A percentile compares a stretch with the other conserved stretches of the same genome.
phyloP scores from a whole-genome alignment of 148 eudicot genomes.

The Camellia japonica region DNA sequence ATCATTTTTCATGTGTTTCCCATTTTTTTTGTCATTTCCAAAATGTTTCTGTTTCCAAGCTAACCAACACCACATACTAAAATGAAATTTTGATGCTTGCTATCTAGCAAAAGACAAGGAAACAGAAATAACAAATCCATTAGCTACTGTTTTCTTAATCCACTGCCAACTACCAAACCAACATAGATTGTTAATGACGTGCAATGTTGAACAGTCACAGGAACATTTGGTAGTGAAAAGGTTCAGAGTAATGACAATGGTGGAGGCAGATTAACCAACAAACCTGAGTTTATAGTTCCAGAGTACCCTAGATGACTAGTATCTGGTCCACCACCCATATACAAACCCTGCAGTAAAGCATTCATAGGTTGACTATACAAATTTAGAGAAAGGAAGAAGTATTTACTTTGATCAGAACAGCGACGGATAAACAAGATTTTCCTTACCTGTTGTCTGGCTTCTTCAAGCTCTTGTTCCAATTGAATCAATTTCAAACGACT shows the following conservation, averaged over 20 bases:
- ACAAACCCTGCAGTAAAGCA: conserved; percentile 56
- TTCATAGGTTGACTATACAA: conserved; percentile 2
- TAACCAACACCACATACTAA: too few relatives aligned
- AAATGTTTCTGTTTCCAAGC: too few relatives aligned
- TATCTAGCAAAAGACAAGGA: not conserved
- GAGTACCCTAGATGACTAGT: conserved; percentile 45
- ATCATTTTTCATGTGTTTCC: too few relatives aligned
- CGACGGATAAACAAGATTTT: not conserved
- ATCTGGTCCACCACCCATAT: conserved; percentile 56
- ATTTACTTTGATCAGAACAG: not conserved
- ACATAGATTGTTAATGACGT: not conserved
- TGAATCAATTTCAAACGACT: conserved; percentile 77
- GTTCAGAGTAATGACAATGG: conserved; percentile 1
- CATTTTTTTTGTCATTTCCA: too few relatives aligned
- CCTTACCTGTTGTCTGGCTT: conserved; percentile 71
- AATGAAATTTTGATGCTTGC: too few relatives aligned
- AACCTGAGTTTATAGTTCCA: conserved; percentile 70
- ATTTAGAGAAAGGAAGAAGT: not conserved
- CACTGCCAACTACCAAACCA: not conserved
- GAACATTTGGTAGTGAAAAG: not conserved
- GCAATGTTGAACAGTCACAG: not conserved
- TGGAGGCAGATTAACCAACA: conserved; percentile 20
- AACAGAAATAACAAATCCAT: not conserved
- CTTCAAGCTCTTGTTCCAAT: conserved; percentile 91
- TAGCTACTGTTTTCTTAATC: not conserved